Conservation (phyloP, 495 filamentous ascomycete genomes). For the Neurospora discreta region DNA sequence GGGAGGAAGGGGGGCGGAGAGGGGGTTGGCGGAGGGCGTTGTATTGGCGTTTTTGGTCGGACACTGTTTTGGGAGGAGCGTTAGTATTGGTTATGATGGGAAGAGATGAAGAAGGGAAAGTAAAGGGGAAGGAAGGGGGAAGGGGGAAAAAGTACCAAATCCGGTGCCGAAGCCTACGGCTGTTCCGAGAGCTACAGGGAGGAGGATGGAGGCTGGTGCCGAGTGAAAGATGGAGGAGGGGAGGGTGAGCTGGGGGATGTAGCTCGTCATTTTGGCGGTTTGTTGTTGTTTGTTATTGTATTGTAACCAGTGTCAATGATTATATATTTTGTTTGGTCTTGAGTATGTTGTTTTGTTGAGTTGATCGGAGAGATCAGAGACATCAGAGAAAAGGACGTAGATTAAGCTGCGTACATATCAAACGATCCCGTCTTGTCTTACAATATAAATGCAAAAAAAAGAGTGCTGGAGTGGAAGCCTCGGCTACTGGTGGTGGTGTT, state of each 20-base stretch:
- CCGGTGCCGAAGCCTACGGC: constrained; percentile 49
- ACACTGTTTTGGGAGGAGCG: constrained; percentile 18
- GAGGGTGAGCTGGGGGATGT: constrained; percentile 52
- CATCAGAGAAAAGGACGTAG: neutral
- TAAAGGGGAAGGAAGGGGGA: too few species aligned
- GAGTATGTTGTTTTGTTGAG: neutral
- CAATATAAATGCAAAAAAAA: too few species aligned
- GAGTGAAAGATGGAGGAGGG: constrained; percentile 52
- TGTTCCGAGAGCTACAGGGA: constrained; percentile 54
- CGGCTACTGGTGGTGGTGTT: neutral
- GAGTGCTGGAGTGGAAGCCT: neutral
- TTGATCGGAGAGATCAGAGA: neutral
- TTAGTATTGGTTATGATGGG: neutral
- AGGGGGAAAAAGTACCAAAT: constrained; percentile 45
- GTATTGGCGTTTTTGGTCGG: constrained; percentile 51
- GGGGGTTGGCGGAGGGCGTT: constrained; percentile 65
- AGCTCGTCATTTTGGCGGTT: constrained; percentile 47
- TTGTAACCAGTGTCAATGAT: neutral
- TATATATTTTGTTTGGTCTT: neutral
- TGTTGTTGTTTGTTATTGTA: neutral
- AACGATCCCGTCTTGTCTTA: too few species aligned
- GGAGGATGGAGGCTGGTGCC: constrained; percentile 54
- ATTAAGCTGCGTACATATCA: neutral
- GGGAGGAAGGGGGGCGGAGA: constrained; percentile 60
- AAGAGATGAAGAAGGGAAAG: too few species aligned